phyloP scores from a whole-genome alignment of 108 stramenopile species.

The Nitzschia inconspicua region DNA sequence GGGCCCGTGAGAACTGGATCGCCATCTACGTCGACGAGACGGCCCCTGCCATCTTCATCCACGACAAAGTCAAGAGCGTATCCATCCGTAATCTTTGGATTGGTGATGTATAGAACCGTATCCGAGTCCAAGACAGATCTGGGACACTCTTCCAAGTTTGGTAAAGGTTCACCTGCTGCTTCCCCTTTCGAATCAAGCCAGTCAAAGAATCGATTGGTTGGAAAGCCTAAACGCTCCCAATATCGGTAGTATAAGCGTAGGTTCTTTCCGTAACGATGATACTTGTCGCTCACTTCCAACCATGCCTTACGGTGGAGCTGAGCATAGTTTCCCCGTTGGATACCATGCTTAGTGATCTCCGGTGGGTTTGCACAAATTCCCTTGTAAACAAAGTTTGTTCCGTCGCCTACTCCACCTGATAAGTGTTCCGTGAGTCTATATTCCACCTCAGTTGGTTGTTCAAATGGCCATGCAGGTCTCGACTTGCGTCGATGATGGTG shows the following conservation, averaged over 20 bases:
- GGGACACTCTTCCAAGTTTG: constrained; percentile 67
- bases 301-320: constrained; percentile 82
- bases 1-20: constrained; percentile 71
- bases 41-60: constrained; percentile 49
- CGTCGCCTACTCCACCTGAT: constrained; percentile 3
- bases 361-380: constrained; percentile 75
- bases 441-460: constrained; percentile 3
- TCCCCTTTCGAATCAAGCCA: constrained; percentile 88
- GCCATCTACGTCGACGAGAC: constrained; percentile 42
- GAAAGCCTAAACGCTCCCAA: constrained; percentile 74
- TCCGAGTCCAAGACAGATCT: constrained; percentile 74
- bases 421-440: constrained; percentile 20
- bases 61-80: constrained; percentile 57
- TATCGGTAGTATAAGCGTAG: constrained; percentile 85
- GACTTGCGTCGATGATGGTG: constrained; percentile 14
- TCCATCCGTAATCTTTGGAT: constrained; percentile 50
- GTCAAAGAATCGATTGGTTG: constrained; percentile 80
- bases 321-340: constrained; percentile 72
- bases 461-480: constrained; percentile 23
- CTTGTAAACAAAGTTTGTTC: constrained; percentile 45
- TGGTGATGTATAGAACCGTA: constrained; percentile 76
- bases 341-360: constrained; percentile 70
- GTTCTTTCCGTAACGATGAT: constrained; percentile 93
- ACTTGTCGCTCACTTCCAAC: constrained; percentile 87
- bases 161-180: constrained; percentile 57